phyloP scores from a whole-genome alignment of 805 yeast genomes.

The Saccharomycopsis microspora region DNA sequence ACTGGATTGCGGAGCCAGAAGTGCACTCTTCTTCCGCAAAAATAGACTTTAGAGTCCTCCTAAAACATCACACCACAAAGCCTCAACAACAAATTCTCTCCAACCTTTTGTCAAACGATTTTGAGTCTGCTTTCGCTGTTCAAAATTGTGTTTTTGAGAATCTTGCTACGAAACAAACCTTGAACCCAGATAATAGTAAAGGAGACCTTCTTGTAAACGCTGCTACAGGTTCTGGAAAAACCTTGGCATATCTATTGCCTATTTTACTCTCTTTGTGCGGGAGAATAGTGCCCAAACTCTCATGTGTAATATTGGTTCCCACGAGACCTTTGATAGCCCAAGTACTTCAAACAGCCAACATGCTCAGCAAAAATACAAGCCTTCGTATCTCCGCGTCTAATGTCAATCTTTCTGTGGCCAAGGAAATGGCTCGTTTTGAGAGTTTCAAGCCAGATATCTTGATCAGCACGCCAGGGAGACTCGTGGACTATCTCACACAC shows the following conservation, averaged over 20 bases:
- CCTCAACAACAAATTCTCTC: slow-evolving; percentile 17
- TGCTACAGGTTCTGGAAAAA: slow-evolving; percentile 93
- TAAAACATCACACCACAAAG: neutral
- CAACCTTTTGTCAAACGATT: slow-evolving; percentile 38
- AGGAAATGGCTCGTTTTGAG: slow-evolving; percentile 45
- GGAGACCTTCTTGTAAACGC: slow-evolving; percentile 88
- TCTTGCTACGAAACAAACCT: slow-evolving; percentile 29
- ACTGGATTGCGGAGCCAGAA: slow-evolving; percentile 61
- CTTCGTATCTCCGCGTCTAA: slow-evolving; percentile 50
- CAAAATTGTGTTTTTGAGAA: slow-evolving; percentile 58
- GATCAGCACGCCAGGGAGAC: slow-evolving; percentile 68
- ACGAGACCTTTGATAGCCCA: slow-evolving; percentile 81
- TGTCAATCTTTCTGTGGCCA: slow-evolving; percentile 38
- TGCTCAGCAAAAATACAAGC: slow-evolving; percentile 54
- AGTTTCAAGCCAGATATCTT: slow-evolving; percentile 51
- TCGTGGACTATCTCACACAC: slow-evolving; percentile 57
- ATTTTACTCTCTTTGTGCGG: slow-evolving; percentile 54
- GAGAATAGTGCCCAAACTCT: slow-evolving; percentile 57
- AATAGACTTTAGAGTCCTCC: neutral
- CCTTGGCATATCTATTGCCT: slow-evolving; percentile 81
- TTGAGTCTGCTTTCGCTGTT: slow-evolving; percentile 59
- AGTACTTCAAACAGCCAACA: slow-evolving; percentile 54
- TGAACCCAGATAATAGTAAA: slow-evolving; percentile 25
- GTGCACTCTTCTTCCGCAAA: slow-evolving; percentile 37
- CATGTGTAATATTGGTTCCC: slow-evolving; percentile 79